Evolutionary conservation across 495 filamentous ascomycete genomes (phyloP), one percentile per base, ranked within the genome.

Genomic region (Penicillium verhagenii): DNA sequence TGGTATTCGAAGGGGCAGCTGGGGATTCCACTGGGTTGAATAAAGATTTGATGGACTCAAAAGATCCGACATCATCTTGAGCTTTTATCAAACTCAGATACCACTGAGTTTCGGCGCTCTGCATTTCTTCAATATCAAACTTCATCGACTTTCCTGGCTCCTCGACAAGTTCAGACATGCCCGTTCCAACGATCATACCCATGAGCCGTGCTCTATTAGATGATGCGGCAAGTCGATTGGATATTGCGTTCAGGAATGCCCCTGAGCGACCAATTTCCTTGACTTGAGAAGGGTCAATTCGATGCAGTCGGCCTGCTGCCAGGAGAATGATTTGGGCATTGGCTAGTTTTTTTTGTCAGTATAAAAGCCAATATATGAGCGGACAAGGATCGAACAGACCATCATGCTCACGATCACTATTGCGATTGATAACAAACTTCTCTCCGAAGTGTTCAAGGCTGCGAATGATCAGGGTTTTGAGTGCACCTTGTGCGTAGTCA

Each of bases 181-280:
- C 82, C 45, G 87, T 91, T 2, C 89, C 94, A 40, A 96, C 83
- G 5, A 90, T 75, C 89, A 99, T 96, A 0, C 94, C 95, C 4
- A 99, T 77, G 51, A 92, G 89, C 4, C 94, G 82, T 47, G 89
- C 86, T 51, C 85, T 79, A 13, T 76, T 75, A 43, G 92, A 91
- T 19, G 90, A 83, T 23, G 89, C 79, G 10, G 82, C 82, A n/a
- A 99, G 75, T 37, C 92, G 83, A 61, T 96, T 97, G 0, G 94
- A 96, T 24, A 97, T 82, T 24, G 84, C 80, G 57, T 81, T 89
- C 6, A 93, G 75, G 69, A 91, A 94, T 2, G 71, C 50, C 24
- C 87, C 82, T 13, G 91, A 91, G 28, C 85, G 84, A 53, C 89
- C 79, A 24, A 90, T 68, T 26, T 85, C 72, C 3, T 77, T 73